Evolutionary conservation across 768 basidiomycete genomes (phyloP), one percentile per base, ranked within the genome.

Genomic region (Podaxis carcinomalis): DNA sequence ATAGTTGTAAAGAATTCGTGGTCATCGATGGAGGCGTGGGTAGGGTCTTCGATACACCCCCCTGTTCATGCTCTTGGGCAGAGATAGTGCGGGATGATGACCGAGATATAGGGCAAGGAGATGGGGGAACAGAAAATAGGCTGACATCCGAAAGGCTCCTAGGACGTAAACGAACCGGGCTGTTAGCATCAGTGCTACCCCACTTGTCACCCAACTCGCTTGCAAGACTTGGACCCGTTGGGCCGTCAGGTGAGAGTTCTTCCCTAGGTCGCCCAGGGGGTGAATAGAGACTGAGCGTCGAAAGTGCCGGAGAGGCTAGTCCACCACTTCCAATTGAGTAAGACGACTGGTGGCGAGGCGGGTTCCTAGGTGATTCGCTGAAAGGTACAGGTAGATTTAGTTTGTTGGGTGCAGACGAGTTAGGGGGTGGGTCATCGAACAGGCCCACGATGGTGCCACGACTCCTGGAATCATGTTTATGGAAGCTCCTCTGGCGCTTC

Each of bases 361-460:
- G 72, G 51, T 58, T 67, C 72, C 72, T 46, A 58, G 74, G 63
- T 68, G 74, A 64, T 32, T 61, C 59, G 62, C 72, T 59, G 64
- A 75, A 66, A 67, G 74, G 70, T 63, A 74, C 69, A 65, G 72
- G 59, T 61, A 71, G 60, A 64, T 27, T 59, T 6, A 68, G 50
- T 62, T 67, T 27, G 42, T 64, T 59, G 10, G 62, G 55, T n/a
- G 36, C 51, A 3, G 61, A 56, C 23, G 64, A 63, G 13, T 65
- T 61, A 27, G 60, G 55, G 28, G 62, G 68, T 25, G 64, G 61
- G n/a, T 67, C 67, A 21, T 86, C 83, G 64, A 90, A 90, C 5
- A 89, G 72, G 11, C 86, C 87, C 36, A 88, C 77, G 25, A 89
- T 82, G 10, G 83, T 83, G 62, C 82, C 86, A 49, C 78, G 75